These are phyloP conservation scores for Claviceps cyperi DNA, from an alignment of 2,329 filamentous ascomycete genomes.

Conservation along the genomic window DNA sequence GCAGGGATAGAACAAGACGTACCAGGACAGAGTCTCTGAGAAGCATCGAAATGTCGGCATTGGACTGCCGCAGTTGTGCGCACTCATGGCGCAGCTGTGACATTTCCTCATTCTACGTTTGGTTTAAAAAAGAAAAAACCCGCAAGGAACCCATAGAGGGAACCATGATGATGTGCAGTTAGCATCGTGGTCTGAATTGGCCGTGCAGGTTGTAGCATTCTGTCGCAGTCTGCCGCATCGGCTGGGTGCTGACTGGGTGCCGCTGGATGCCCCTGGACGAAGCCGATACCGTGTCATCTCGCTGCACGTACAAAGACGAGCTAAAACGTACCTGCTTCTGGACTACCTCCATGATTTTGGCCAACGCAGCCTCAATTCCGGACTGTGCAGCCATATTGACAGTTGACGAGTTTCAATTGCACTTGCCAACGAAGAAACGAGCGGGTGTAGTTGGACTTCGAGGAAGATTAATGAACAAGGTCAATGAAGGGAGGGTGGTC, in stretches of 20 bases:
- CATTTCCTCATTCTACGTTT: constrained; percentile 11
- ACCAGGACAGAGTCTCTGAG: constrained; percentile 11
- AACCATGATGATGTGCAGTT: not conserved
- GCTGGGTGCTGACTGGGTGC: not conserved
- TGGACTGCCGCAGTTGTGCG: constrained; percentile 11
- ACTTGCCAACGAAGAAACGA: not conserved
- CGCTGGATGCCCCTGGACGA: not conserved
- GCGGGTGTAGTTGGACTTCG: not conserved
- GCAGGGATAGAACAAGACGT: constrained; percentile 1
- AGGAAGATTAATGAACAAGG: not conserved
- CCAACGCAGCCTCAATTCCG: constrained; percentile 9
- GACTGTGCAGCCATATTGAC: constrained; percentile 7
- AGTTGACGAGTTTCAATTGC: not conserved
- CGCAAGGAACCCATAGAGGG: too few relatives aligned
- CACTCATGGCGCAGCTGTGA: constrained; percentile 12
- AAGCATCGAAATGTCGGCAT: constrained; percentile 11
- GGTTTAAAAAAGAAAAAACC: not conserved
- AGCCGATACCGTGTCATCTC: constrained; percentile 3
- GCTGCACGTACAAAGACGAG: not conserved
- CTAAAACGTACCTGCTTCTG: constrained; percentile 10
- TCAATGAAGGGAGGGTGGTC: not conserved
- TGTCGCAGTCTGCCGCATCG: not conserved
- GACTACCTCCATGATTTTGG: constrained; percentile 11
- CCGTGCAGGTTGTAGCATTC: not conserved
- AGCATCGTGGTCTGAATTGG: not conserved